Base-by-base conservation (phyloP, 2,329 filamentous ascomycete species). In the Hymenoscyphus scutula region DNA sequence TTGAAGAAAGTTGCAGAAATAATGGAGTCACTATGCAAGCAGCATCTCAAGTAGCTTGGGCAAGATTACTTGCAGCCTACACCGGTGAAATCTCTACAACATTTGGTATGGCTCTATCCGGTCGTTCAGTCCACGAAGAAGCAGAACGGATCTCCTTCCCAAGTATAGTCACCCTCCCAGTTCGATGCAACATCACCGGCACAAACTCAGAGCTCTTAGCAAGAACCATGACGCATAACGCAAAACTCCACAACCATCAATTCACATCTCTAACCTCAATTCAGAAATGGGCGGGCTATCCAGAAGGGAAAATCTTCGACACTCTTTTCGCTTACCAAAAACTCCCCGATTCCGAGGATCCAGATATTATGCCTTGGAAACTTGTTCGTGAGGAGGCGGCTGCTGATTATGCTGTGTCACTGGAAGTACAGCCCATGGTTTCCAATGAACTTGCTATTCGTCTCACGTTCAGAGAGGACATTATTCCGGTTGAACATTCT, bases 261-360 rank as follows among this genome's bases (percentile, higher is more conserved):
- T 88, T 89, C 68, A 85, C 85, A 0, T 85, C 91, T 0, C 78
- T 97, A 6, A 80, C 82, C 2, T 84, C 85, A 32, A 88, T 96
- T 10, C 91, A 96, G 69, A 85, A 83, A 57, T 89, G 88, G 82
- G 80, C 91, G 19, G 87, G 87, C 0, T 81, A 84, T 62, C 79
- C 87, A 0, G 84, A 88, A 27, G 81, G 84, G 6, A 78, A 82
- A 0, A 79, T 95, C 0, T 97, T 97, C 68, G 92, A 97, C 71
- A 94, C 92, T 0, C 80, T 97, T 1, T 85, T 97, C 63, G 89
- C 91, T 0, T 94, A 92, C 71, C 93, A 97, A 71, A 91, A 90
- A 67, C 79, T 62, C 67, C 76, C 58, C 19, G 67, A 38, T 60
- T 63, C 38, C 56, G 64, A 68, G 1, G 59, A 68, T 17, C 61